Evolutionary conservation across 352 stramenopile species (phyloP).

Genomic region (Phytophthora macrochlamydospora): DNA sequence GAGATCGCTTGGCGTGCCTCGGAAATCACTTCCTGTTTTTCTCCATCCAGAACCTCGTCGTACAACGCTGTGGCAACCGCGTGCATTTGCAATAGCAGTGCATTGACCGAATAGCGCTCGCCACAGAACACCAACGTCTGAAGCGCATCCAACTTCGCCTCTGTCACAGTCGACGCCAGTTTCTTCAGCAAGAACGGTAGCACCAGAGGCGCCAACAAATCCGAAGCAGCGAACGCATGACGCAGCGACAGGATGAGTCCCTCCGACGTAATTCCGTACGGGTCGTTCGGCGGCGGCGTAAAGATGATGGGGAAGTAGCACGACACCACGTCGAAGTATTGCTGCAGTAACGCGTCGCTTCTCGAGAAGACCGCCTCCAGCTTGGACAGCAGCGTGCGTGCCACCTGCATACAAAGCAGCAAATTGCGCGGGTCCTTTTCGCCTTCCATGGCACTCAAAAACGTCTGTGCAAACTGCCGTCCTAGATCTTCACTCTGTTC

Average conservation of each 20-base stretch:
- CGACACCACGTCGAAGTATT: constrained; percentile 91
- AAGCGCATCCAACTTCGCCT: constrained; percentile 83
- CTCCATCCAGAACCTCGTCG: constrained; percentile 83
- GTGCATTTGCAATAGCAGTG: constrained; percentile 75
- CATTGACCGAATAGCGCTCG: constrained; percentile 80
- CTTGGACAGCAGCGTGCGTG: constrained; percentile 58
- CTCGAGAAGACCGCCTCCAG: constrained; percentile 68
- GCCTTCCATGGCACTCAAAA: constrained; percentile 86
- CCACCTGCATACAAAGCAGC: constrained; percentile 79
- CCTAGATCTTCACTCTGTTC: constrained; percentile 47
- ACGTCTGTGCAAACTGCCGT: constrained; percentile 65
- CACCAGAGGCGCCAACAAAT: constrained; percentile 79
- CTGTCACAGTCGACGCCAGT: constrained; percentile 71
- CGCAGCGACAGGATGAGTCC: constrained; percentile 82
- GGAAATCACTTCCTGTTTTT: constrained; percentile 83
- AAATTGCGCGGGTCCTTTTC: constrained; percentile 92
- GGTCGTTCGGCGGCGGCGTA: constrained; percentile 89
- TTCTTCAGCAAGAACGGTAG: constrained; percentile 91
- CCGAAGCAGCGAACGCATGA: constrained; percentile 75
- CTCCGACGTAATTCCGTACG: constrained; percentile 91
- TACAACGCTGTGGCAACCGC: constrained; percentile 72
- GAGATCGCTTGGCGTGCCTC: constrained; percentile 67
- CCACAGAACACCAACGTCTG: constrained; percentile 86
- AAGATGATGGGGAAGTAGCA: constrained; percentile 95
- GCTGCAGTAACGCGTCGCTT: constrained; percentile 71